Base-by-base conservation (phyloP, 1,284 basidiomycete species). In the Trametes versicolor region DNA sequence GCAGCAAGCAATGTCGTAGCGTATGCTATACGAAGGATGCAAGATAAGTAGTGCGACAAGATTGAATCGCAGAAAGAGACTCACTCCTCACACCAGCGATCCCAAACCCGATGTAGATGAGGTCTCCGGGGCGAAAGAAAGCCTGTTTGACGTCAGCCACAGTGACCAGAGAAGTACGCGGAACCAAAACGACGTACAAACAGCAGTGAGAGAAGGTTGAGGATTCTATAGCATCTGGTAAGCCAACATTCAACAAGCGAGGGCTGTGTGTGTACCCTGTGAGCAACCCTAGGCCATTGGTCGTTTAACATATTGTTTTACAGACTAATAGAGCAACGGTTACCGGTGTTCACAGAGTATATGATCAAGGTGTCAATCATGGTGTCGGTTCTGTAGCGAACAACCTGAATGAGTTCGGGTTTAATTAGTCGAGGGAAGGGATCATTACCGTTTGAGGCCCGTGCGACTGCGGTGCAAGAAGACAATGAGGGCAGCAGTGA, bases 281-380 rank as follows among this genome's bases (percentile, higher is more conserved):
- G 15, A 61, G 41, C 17, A 61, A 12, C 17, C 59, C 59, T 61
- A 25, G 23, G n/a, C 2, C 4, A 2, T 23, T 17, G 1, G 13
- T 9, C 4, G 29, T 23, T 47, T 17, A 45, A 13, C 41, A 21
- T 21, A 13, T n/a, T n/a, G n/a, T n/a, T n/a, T 36, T 9, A 23
- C 47, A 6, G 6, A n/a, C 8, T 4, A 19, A 32, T 6, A n/a
- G 19, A 5, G 8, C 3, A 29, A 4, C 37, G 13, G 39, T 39
- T 25, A 61, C 65, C 65, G 0, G 65, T 67, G 34, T 62, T 67
- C 5, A 64, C 34, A 0, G 65, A 23, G 25, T 64, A 67, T 29
- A 64, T 48, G 29, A 64, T 61, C 43, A 67, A 25, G 32, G 50
- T 23, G 45, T 64, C 55, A 25, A 67, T 57, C 45, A 58, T 62